These are phyloP conservation scores for Mucor racemosus DNA, from an alignment of 371 early-diverging fungal genomes.

Conservation along the genomic window DNA sequence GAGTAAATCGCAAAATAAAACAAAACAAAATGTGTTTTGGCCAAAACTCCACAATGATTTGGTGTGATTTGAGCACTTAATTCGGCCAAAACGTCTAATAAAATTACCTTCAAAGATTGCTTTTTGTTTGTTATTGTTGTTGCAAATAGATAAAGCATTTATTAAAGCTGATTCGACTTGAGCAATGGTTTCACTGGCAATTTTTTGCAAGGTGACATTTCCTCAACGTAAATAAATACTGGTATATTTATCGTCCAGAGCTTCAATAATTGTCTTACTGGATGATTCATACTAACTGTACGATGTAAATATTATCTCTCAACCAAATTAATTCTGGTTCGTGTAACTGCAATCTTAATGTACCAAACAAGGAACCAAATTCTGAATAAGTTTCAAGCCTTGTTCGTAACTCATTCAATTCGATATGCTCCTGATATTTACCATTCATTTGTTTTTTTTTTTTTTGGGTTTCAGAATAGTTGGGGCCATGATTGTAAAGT, in stretches of 20 bases:
- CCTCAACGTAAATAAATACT: slow-evolving; percentile 56
- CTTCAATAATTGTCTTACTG: slow-evolving; percentile 26
- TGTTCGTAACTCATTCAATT: neutral
- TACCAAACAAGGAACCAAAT: slow-evolving; percentile 48
- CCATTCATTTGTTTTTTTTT: neutral
- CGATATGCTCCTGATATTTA: neutral
- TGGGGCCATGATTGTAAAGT: slow-evolving; percentile 1
- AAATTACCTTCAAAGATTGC: no score
- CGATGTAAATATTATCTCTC: slow-evolving; percentile 25
- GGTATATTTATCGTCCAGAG: slow-evolving; percentile 39
- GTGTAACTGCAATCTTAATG: slow-evolving; percentile 28
- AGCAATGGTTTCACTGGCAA: slow-evolving; percentile 27
- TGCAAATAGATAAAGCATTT: neutral
- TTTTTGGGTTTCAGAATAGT: neutral
- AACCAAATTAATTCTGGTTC: slow-evolving; percentile 17
- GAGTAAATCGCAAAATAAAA: no score
- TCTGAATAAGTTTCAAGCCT: slow-evolving; percentile 37
- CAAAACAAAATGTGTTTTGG: no score
- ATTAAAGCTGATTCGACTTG: neutral
- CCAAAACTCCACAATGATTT: no score
- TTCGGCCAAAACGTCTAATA: no score
- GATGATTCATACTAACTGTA: slow-evolving; percentile 33
- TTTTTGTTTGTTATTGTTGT: no score
- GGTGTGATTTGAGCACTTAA: no score
- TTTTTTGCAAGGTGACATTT: slow-evolving; percentile 41